Base-by-base conservation (phyloP, 2,329 filamentous ascomycete genomes). In the Neurospora crassa region DNA sequence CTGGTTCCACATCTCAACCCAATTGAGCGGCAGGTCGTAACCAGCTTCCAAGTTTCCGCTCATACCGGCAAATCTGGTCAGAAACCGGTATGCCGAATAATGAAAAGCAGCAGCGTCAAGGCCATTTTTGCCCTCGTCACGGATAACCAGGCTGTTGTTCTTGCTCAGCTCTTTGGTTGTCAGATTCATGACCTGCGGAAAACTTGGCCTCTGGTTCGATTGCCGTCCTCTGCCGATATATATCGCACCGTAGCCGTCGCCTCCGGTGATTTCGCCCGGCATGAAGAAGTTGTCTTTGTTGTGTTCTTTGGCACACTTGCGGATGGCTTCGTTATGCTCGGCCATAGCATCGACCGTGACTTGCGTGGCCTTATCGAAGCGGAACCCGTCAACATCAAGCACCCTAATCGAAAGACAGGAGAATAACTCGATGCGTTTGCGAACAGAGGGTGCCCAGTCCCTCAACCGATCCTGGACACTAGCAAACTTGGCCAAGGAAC, bases 221-320 rank as follows among this genome's bases (percentile, higher is more conserved):
- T 87, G 86, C 72, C 86, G 84, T 63, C 88, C 88, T 70, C 88
- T 83, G 6, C 88, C 88, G 24, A 90, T 78, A 72, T 88, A 89
- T 63, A 90, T 81, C 1, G 87, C 83, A 3, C 85, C 88, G 69
- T 89, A 84, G 2, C 83, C 85, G 71, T 89, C 88, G 47, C 87
- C 88, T 74, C 86, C 86, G 34, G 88, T 88, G 68, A 90, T 87
- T 78, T 90, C 88, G 67, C 88, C 88, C 1, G 87, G 84, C 16
- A 90, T 81, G 77, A 90, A 88, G 77, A 90, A 90, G 75, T 90
- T 90, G 1, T 85, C 76, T 76, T 90, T 90, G 42, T 87, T 87
- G 67, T 86, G 80, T 24, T 79, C 78, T 11, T 81, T 78, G 18
- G 88, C 88, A 77, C 88, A 90, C 67, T 84, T 80, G 63, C 88